Base-by-base conservation (phyloP, 2,329 filamentous ascomycete genomes). In the Aureobasidium sp. region DNA sequence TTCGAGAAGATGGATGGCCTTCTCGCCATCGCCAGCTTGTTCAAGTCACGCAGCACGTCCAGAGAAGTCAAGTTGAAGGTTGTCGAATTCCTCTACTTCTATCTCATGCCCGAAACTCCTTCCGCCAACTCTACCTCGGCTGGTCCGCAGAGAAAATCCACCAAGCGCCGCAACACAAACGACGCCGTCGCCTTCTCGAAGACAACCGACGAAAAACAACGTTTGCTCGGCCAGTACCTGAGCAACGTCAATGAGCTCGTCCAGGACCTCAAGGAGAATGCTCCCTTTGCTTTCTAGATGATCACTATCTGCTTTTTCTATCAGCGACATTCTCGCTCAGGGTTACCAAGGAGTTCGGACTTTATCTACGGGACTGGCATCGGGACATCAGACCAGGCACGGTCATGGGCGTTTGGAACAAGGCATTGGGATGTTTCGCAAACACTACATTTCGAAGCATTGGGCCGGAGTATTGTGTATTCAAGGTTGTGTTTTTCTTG, bases 81-180 rank as follows among this genome's bases (percentile, higher is more conserved):
- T n/a, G 87, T 97, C 68, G 94, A 97, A 75, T 97, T 97, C 72
- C 79, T 99, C 57, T 97, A 97, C 80, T 97, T 97, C 76, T 99
- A 97, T 75, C 87, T 99, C 68, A 96, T 97, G 88, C 92, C 93
- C 56, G 94, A 99, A 77, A 85, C 84, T 0, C 72, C 72, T 31
- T 67, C 64, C 39, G 82, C 48, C 78, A 31, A 25, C n/a, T 69
- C 70, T 42, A 48, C 55, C 20, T 70, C 68, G 20, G 65, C 69
- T 6, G 66, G 64, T 3, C 53, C 70, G 55, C 67, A 69, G 63
- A 62, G 68, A 58, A 65, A 55, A 36, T 58, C 65, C n/a, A 68
- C 67, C 51, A 71, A 71, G 63, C 57, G 64, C n/a, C 56, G 62
- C 17, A 49, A 34, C 47, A 56, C 31, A 27, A 61, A 62, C 34